These are phyloP conservation scores for Williopsis jadinii DNA, from an alignment of 1,139 yeast genomes.

Conservation along the genomic window DNA sequence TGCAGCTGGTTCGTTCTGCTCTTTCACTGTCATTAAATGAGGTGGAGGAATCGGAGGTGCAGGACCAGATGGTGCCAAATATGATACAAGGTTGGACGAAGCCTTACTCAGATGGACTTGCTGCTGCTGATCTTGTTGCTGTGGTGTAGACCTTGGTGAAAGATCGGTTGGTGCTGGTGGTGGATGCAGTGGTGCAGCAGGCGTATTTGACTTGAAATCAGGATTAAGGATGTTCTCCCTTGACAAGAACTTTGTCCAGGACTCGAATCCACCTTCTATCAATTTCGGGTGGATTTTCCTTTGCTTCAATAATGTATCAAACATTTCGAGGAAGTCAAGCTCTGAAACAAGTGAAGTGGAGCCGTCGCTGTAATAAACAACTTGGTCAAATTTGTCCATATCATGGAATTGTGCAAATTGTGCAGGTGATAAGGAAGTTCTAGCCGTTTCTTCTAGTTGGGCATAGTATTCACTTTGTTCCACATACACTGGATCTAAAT, in stretches of 20 bases:
- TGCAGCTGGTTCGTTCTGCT: neutral
- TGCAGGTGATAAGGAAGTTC: conserved; percentile 27
- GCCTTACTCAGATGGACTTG: neutral
- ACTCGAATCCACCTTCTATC: conserved; percentile 23
- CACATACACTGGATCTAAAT: conserved; percentile 50
- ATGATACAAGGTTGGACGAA: neutral
- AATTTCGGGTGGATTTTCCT: conserved; percentile 9
- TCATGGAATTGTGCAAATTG: conserved; percentile 35
- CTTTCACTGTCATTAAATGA: conserved; percentile 3
- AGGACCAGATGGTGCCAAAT: neutral
- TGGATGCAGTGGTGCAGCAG: too few relatives aligned
- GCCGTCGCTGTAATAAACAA: conserved; percentile 46
- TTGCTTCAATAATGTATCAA: conserved; percentile 9
- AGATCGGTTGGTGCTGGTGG: neutral
- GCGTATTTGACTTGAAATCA: too few relatives aligned
- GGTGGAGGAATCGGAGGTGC: conserved; percentile 9
- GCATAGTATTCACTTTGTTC: conserved; percentile 26
- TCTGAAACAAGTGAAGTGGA: conserved; percentile 27
- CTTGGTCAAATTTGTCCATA: conserved; percentile 42
- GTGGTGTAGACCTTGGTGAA: conserved; percentile 4
- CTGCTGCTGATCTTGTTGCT: neutral
- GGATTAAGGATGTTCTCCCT: conserved; percentile 3
- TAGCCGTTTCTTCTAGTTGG: conserved; percentile 27
- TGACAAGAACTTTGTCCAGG: conserved; percentile 20
- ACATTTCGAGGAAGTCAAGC: conserved; percentile 24